Evolutionary conservation across 768 basidiomycete genomes (phyloP).

Genomic region (Clitopilus hobsonii): DNA sequence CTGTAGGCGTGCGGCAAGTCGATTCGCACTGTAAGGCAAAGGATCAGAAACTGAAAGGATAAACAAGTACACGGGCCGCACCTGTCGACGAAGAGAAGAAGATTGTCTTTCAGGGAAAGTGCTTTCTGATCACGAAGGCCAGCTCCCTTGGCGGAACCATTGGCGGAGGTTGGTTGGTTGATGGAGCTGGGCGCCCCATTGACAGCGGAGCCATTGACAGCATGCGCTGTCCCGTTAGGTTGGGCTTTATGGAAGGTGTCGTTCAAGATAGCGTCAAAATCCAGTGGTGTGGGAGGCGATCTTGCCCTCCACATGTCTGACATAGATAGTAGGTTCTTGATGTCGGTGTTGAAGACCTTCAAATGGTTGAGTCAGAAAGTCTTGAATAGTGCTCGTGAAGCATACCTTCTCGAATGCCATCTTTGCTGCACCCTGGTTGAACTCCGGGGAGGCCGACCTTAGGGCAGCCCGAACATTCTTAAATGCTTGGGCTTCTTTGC

Average conservation of each 20-base stretch:
- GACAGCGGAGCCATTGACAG: constrained; percentile 13
- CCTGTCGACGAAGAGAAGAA: constrained; percentile 85
- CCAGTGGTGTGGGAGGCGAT: constrained; percentile 79
- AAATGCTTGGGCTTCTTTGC: constrained; percentile 89
- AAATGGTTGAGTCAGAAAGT: not conserved
- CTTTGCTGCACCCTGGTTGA: constrained; percentile 49
- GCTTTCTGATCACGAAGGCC: constrained; percentile 79
- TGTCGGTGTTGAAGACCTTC: constrained; percentile 86
- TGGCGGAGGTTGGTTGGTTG: not conserved
- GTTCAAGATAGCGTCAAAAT: constrained; percentile 70
- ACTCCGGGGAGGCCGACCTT: constrained; percentile 31
- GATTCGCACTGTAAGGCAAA: constrained; percentile 58
- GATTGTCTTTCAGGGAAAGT: constrained; percentile 73
- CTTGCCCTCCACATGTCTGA: constrained; percentile 95
- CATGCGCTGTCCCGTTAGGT: constrained; percentile 21
- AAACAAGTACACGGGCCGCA: constrained; percentile 20
- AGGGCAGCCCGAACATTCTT: constrained; percentile 70
- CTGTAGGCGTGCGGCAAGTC: constrained; percentile 64
- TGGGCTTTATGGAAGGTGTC: constrained; percentile 44
- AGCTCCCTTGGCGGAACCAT: constrained; percentile 15
- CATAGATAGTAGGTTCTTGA: constrained; percentile 87
- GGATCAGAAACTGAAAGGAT: not conserved
- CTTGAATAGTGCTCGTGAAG: not conserved
- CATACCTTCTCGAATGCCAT: constrained; percentile 81
- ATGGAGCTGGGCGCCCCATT: constrained; percentile 1